Percentiles rank a stretch among this genome's conserved stretches.
phyloP scores from a whole-genome alignment of 306 rosid genomes.

The Alnus rubra region DNA sequence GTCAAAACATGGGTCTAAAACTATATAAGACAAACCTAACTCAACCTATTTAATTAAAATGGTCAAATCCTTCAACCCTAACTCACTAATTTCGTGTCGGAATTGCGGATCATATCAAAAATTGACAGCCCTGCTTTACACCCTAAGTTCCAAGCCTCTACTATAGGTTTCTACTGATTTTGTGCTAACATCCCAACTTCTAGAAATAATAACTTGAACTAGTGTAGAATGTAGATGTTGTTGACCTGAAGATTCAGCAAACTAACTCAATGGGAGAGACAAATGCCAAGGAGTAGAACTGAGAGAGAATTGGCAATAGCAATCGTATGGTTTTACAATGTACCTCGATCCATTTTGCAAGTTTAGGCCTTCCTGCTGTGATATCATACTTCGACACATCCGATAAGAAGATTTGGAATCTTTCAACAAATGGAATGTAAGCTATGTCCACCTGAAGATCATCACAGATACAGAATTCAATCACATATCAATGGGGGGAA shows the following conservation, averaged over 20 bases:
- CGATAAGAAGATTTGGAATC: constrained; percentile 47
- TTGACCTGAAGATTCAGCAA: not conserved
- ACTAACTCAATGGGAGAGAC: not conserved
- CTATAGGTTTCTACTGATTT: not conserved
- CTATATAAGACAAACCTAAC: no score
- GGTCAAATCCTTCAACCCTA: no score
- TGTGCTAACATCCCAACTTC: no score
- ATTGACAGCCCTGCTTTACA: no score
- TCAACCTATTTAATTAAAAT: no score
- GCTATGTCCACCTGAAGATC: constrained; percentile 66
- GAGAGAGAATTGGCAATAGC: not conserved
- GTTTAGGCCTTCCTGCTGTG: constrained; percentile 61
- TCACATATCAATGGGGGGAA: constrained; percentile 23
- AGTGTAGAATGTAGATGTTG: not conserved
- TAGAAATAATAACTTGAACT: not conserved
- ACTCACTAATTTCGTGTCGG: no score
- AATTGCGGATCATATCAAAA: no score
- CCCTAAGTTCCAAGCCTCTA: not conserved
- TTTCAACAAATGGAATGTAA: constrained; percentile 61
- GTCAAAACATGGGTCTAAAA: no score
- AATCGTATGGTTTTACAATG: not conserved
- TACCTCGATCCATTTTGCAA: constrained; percentile 71
- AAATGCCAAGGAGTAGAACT: not conserved
- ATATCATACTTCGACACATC: constrained; percentile 50
- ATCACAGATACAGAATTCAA: not conserved